These are phyloP conservation scores for Malassezia furfur DNA, from an alignment of 1,284 basidiomycete species.

Conservation along the genomic window DNA sequence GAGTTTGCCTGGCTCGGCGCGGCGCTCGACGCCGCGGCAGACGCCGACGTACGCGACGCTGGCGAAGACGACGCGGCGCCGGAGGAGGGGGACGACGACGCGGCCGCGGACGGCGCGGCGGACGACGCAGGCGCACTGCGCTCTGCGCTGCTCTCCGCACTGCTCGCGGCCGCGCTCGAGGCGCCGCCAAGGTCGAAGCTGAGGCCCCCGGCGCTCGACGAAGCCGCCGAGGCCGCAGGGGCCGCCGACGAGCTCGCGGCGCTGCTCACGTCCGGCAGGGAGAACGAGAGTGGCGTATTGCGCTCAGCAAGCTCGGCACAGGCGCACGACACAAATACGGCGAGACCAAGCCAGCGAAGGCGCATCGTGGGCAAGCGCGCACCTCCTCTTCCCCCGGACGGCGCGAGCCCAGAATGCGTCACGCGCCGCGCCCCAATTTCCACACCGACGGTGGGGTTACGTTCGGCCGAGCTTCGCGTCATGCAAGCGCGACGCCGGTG, in stretches of 20 bases:
- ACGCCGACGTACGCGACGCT: background rate
- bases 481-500: constrained; percentile 13
- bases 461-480: background rate
- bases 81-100: background rate
- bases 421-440: constrained; percentile 1
- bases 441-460: background rate
- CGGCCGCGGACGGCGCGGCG: no score
- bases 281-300: background rate
- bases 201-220: no score
- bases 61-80: no score
- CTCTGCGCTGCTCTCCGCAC: background rate
- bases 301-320: background rate
- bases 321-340: background rate
- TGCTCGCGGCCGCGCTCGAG: background rate
- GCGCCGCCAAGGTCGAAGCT: no score
- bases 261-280: background rate
- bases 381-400: background rate
- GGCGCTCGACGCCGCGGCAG: no score
- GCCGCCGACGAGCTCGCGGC: background rate
- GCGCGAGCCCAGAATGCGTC: background rate
- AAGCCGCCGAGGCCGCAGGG: background rate
- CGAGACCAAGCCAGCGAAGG: background rate
- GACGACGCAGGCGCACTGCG: background rate
- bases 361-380: background rate
- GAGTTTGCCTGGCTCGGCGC: no score